These are phyloP conservation scores for Coniferiporia sulphurascens DNA, from an alignment of 1,284 basidiomycete genomes.

Conservation along the genomic window DNA sequence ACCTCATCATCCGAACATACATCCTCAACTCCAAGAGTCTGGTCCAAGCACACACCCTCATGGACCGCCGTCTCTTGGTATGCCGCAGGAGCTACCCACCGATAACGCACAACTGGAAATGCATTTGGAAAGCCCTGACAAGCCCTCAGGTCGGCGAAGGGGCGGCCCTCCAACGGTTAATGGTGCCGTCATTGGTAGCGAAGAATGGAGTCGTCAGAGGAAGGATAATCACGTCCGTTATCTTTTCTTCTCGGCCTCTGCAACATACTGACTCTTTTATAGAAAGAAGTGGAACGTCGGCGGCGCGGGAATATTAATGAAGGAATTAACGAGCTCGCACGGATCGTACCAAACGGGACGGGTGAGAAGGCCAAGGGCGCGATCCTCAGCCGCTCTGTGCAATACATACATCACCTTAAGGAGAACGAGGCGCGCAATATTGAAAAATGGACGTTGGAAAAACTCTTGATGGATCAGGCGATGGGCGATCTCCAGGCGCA, in stretches of 20 bases:
- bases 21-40: conserved; percentile 18
- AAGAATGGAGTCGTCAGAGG: conserved; percentile 77
- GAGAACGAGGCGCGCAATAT: conserved; percentile 88
- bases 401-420: conserved; percentile 87
- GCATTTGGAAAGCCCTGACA: background rate
- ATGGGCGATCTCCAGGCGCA: conserved; percentile 81
- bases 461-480: conserved; percentile 86
- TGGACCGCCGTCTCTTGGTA: conserved; percentile 16
- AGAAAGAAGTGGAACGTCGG: conserved; percentile 97
- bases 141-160: conserved; percentile 2
- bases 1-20: conserved; percentile 19
- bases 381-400: conserved; percentile 78
- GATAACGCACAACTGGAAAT: too few species aligned
- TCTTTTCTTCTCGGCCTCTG: conserved; percentile 7
- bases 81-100: background rate
- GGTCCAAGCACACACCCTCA: conserved; percentile 19
- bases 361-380: conserved; percentile 89
- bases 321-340: conserved; percentile 88
- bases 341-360: conserved; percentile 82
- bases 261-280: conserved; percentile 13
- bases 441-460: conserved; percentile 93
- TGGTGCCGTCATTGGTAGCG: conserved; percentile 55
- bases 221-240: conserved; percentile 78
- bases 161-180: conserved; percentile 12
- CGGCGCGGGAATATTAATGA: conserved; percentile 94